These are phyloP conservation scores for Westerdykella aurantiaca DNA, from an alignment of 2,329 filamentous ascomycete genomes.

Conservation along the genomic window DNA sequence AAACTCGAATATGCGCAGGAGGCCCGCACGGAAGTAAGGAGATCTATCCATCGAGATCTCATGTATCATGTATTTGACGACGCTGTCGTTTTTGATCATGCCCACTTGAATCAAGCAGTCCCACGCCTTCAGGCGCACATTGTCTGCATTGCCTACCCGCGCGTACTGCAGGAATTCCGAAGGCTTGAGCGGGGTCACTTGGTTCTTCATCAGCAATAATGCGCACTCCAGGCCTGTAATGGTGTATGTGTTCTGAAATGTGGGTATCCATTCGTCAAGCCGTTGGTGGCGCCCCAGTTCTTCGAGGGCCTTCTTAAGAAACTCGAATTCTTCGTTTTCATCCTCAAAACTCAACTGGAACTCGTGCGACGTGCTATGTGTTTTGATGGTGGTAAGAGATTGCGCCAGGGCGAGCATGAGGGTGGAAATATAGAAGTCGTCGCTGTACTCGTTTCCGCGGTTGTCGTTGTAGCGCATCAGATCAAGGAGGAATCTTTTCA, in stretches of 20 bases:
- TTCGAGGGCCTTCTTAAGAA: conserved; percentile 53
- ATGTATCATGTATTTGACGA: conserved; percentile 54
- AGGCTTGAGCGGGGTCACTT: conserved; percentile 48
- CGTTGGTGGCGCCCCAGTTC: conserved; percentile 59
- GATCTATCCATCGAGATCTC: conserved; percentile 54
- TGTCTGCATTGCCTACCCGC: conserved; percentile 53
- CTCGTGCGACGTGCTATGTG: conserved; percentile 22
- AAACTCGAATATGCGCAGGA: conserved; percentile 50
- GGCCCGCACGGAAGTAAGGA: conserved; percentile 50
- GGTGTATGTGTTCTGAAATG: conserved; percentile 60
- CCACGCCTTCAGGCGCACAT: conserved; percentile 56
- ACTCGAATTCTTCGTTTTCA: conserved; percentile 47
- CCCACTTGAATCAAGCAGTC: conserved; percentile 53
- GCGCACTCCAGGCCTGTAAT: conserved; percentile 57
- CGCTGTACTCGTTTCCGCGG: conserved; percentile 79
- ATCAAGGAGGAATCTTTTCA: conserved; percentile 79
- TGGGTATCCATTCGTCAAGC: conserved; percentile 62
- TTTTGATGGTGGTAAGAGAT: conserved; percentile 40
- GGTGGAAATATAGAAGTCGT: conserved; percentile 80
- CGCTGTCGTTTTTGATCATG: conserved; percentile 45
- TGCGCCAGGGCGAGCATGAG: conserved; percentile 62
- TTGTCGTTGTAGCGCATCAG: conserved; percentile 94
- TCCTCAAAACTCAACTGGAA: conserved; percentile 42
- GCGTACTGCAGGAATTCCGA: conserved; percentile 59
- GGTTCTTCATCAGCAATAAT: conserved; percentile 49